phyloP scores from a whole-genome alignment of 805 yeast genomes.

The Jamesozyma spencerorum region DNA sequence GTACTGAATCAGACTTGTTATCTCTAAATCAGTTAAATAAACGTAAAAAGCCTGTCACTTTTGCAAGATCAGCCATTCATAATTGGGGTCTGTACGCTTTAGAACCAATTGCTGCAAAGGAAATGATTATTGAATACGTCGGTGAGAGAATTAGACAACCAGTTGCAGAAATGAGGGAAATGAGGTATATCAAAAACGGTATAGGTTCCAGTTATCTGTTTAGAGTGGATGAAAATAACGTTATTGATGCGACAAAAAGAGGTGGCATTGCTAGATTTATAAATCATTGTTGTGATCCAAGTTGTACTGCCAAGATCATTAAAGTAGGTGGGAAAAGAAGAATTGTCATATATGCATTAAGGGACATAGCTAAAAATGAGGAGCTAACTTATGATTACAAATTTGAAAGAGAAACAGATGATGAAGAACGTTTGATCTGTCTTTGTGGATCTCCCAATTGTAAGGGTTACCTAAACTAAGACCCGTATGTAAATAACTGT shows the following conservation, averaged over 20 bases:
- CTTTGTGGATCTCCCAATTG: conserved; percentile 93
- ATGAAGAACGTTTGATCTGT: conserved; percentile 80
- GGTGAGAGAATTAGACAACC: conserved; percentile 92
- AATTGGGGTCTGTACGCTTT: conserved; percentile 96
- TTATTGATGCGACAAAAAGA: conserved; percentile 92
- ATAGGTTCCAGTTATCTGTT: conserved; percentile 92
- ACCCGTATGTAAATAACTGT: background rate
- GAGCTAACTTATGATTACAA: conserved; percentile 95
- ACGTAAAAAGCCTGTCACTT: conserved; percentile 88
- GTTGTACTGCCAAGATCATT: conserved; percentile 93
- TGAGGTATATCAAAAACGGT: conserved; percentile 76
- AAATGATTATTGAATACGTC: conserved; percentile 96
- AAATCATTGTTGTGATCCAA: conserved; percentile 95
- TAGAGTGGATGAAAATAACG: conserved; percentile 87
- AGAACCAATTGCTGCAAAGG: conserved; percentile 91
- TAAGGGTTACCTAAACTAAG: conserved; percentile 75
- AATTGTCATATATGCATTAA: conserved; percentile 86
- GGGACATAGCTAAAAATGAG: conserved; percentile 81
- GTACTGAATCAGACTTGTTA: conserved; percentile 72
- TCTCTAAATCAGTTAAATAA: conserved; percentile 81
- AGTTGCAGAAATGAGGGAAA: conserved; percentile 87
- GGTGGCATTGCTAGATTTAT: conserved; percentile 97
- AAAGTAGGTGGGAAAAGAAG: conserved; percentile 90
- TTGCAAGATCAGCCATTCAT: conserved; percentile 93
- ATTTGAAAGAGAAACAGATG: conserved; percentile 84